Evolutionary conservation across 2,329 filamentous ascomycete genomes (phyloP).

Genomic region (Pseudogymnoascus sp.): DNA sequence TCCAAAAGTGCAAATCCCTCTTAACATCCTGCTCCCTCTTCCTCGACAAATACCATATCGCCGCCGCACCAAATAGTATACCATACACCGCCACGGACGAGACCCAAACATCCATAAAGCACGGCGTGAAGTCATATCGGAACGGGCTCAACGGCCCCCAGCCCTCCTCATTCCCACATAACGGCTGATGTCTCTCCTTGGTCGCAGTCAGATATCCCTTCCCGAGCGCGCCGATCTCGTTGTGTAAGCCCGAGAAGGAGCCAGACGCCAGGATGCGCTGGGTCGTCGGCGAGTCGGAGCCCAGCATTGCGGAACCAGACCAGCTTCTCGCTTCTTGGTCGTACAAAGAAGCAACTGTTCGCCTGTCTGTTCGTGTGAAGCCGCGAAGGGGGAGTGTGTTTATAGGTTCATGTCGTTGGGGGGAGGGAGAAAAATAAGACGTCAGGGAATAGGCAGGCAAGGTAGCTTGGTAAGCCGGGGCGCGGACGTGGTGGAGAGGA

Average conservation of each 20-base stretch:
- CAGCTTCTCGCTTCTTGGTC: not conserved
- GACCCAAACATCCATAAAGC: slow-evolving; percentile 91
- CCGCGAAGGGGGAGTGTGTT: not conserved
- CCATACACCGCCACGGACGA: slow-evolving; percentile 72
- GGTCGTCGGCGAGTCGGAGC: slow-evolving; percentile 14
- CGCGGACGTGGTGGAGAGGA: not conserved
- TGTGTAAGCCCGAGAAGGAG: slow-evolving; percentile 53
- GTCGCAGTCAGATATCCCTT: slow-evolving; percentile 51
- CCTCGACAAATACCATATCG: slow-evolving; percentile 71
- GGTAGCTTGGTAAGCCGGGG: slow-evolving; percentile 6
- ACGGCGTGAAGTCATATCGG: slow-evolving; percentile 92
- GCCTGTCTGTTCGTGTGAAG: not conserved
- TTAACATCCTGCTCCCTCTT: slow-evolving; percentile 58
- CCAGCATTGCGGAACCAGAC: slow-evolving; percentile 14
- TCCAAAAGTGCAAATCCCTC: slow-evolving; percentile 89
- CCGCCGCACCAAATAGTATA: slow-evolving; percentile 66
- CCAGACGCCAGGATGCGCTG: slow-evolving; percentile 40
- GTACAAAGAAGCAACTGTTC: not conserved
- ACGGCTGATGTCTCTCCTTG: slow-evolving; percentile 46
- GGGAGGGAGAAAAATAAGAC: not conserved
- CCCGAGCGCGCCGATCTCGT: slow-evolving; percentile 41
- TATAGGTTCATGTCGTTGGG: not conserved
- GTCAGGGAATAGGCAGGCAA: slow-evolving; percentile 2
- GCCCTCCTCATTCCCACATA: slow-evolving; percentile 85
- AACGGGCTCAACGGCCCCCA: slow-evolving; percentile 88